Evolutionary conservation across 495 filamentous ascomycete genomes (phyloP), one percentile per base, ranked within the genome.

Genomic region (Aspergillus sparsus): DNA sequence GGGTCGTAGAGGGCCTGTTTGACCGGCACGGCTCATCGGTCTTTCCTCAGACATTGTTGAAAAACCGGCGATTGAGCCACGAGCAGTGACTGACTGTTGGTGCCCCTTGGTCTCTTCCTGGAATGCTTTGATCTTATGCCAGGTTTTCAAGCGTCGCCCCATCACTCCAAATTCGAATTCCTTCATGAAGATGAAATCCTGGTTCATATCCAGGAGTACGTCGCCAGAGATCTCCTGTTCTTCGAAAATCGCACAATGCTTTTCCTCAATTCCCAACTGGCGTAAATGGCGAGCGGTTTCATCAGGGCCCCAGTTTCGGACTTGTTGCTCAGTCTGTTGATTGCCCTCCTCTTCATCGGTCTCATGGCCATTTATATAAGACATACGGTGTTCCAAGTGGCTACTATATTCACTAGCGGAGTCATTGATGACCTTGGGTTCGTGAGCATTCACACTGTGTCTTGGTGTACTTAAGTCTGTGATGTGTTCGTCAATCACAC

Each of bases 401-500:
- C 82, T 89, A 71, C 91, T 94, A 68, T 95, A 96, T 70, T 96
- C 91, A 74, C 91, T 96, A 13, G 84, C 90, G 18, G 91, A 94
- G 71, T 94, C 92, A 57, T 85, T 91, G n/a, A 82, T 76, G 18
- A 82, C 78, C 60, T 79, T 76, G 36, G 80, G 77, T 34, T 86
- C 83, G 53, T 74, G 78, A 16, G 71, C 66, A 34, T 61, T 57
- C 60, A 82, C 63, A 49, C 84, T 83, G 53, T 86, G 83, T 41
- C 86, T 83, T 46, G 91, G 84, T 6, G 87, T 91, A 69, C 87
- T 87, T 75, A 99, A 87, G 69, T 97, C 91, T 27, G 92, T 97
- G 49, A 99, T 98, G 70, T 97, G 95, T 73, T 99, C 95, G 67
- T 99, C 85, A 66, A 99, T 99, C 35, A 98, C 95, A 66, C 91